Evolutionary conservation across 495 filamentous ascomycete genomes (phyloP), one percentile per base, ranked within the genome.

Genomic region (Trichoderma virens): DNA sequence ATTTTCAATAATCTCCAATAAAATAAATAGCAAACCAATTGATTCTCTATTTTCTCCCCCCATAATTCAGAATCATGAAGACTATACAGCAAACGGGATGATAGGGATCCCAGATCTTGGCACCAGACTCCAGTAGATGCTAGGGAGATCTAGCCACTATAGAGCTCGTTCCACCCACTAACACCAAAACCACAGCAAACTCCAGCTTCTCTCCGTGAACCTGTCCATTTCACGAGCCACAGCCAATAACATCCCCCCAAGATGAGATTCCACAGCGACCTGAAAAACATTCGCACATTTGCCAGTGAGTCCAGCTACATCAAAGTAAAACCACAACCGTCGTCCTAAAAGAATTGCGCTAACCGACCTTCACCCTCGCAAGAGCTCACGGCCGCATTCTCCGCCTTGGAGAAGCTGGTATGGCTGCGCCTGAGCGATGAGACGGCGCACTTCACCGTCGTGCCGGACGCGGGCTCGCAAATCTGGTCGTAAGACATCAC

Each of bases 401-500:
- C 86, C 60, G 92, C 92, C 7, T 80, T 98, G 38, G 92, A 93
- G 64, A 93, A 94, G 73, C 85, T 95, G 67, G 94, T 92, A 45
- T 98, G 95, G 94, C 82, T 98, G 59, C 89, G 91, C 54, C 86
- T 98, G 30, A 89, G 93, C 75, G 81, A 90, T 73, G 86, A 93
- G 61, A 85, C 87, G 25, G 84, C 96, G 64, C 92, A 91, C 68
- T 96, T 98, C 79, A 97, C 95, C 64, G 89, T 96, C 71, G 92
- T 97, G 67, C 91, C 92, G 6, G 92, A 97, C 67, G 86, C 89
- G 69, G 92, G 94, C 27, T 92, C 92, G 13, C 92, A 97, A 82
- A 94, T 98, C 34, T 98, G 95, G 94, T 90, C 93, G 92, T 97
- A 80, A 69, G 90, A 82, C 60, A 51, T 60, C 68, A 11, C 47